Conservation (phyloP, 768 basidiomycete species). For the Auricularia auricula-judae region DNA sequence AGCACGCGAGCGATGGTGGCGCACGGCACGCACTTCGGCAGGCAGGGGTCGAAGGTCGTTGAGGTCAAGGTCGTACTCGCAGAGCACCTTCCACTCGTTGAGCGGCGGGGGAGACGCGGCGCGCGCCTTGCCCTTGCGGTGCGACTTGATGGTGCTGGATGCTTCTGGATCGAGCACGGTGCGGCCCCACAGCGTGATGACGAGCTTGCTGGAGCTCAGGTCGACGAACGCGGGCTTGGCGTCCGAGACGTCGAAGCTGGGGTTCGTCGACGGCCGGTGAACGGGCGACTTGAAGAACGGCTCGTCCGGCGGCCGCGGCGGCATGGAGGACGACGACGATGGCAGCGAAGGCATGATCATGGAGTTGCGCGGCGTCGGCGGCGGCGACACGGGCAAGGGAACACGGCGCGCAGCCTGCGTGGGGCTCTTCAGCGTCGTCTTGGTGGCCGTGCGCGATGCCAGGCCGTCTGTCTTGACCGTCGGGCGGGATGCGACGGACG, state of each 20-base stretch:
- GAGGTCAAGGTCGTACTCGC: constrained; percentile 58
- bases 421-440: constrained; percentile 3
- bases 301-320: too few species aligned
- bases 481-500: not conserved
- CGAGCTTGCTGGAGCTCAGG: constrained; percentile 9
- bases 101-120: constrained; percentile 14
- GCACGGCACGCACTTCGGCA: constrained; percentile 40
- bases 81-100: constrained; percentile 49
- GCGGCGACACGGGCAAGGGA: not conserved
- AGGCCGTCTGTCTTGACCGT: constrained; percentile 10
- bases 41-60: constrained; percentile 45
- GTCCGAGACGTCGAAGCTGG: constrained; percentile 34
- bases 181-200: constrained; percentile 7
- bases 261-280: constrained; percentile 78
- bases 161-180: constrained; percentile 11
- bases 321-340: not conserved
- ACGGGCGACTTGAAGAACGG: constrained; percentile 71
- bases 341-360: constrained; percentile 10
- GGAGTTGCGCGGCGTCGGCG: constrained; percentile 11
- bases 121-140: constrained; percentile 37
- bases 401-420: not conserved
- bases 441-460: constrained; percentile 12
- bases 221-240: constrained; percentile 11
- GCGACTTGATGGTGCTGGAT: constrained; percentile 8
- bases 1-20: not conserved